phyloP scores from a whole-genome alignment of 2,329 filamentous ascomycete genomes.

The Penicillium sp. region DNA sequence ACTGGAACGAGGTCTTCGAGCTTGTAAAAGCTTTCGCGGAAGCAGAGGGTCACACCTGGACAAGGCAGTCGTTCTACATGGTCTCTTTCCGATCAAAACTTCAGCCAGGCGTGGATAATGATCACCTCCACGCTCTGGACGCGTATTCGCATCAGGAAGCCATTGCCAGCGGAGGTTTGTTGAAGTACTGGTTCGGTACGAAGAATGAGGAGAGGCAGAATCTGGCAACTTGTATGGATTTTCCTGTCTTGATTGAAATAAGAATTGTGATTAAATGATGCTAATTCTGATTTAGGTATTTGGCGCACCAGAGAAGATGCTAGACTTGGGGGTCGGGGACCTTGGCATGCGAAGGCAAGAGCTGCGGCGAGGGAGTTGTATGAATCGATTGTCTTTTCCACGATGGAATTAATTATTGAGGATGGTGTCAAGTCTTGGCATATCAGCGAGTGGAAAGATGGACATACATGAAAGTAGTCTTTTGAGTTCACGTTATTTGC shows the following conservation, averaged over 20 bases:
- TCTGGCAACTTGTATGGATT: constrained; percentile 74
- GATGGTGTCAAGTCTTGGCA: constrained; percentile 70
- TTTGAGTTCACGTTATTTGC: constrained; percentile 46
- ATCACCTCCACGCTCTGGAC: constrained; percentile 74
- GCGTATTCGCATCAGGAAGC: constrained; percentile 81
- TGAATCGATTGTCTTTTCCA: constrained; percentile 72
- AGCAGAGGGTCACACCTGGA: constrained; percentile 62
- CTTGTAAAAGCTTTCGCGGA: constrained; percentile 61
- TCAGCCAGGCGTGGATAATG: constrained; percentile 68
- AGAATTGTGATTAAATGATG: not conserved
- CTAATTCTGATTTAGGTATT: constrained; percentile 60
- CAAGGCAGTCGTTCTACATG: constrained; percentile 74
- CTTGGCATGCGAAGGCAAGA: constrained; percentile 62
- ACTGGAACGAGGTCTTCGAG: constrained; percentile 71
- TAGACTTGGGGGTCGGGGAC: constrained; percentile 64
- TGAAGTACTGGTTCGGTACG: constrained; percentile 93
- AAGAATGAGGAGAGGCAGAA: constrained; percentile 74
- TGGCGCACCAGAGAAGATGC: constrained; percentile 65
- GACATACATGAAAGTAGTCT: not conserved
- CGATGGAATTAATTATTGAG: constrained; percentile 67
- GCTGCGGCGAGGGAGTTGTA: constrained; percentile 56
- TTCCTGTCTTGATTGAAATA: not conserved
- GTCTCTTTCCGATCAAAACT: constrained; percentile 82
- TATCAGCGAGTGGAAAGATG: constrained; percentile 62
- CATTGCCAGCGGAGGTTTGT: constrained; percentile 75